Evolutionary conservation across 106 monocot genomes (phyloP).

Genomic region (Chionographis japonica): DNA sequence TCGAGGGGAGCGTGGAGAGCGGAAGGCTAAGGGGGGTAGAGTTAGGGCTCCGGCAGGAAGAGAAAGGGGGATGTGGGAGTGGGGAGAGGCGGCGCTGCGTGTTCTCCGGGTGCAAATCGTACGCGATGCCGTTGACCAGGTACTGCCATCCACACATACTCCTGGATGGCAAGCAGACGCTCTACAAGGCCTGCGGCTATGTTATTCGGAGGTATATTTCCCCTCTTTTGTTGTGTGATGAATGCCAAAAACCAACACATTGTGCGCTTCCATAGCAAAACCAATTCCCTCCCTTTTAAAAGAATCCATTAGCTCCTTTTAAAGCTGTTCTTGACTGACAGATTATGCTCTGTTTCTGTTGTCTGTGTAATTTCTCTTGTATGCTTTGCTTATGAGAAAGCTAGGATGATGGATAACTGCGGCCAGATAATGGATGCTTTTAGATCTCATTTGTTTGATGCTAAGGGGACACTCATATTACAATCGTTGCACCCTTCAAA

Average conservation of each 20-base stretch:
- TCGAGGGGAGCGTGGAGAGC: not conserved
- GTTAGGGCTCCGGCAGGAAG: constrained; percentile 1
- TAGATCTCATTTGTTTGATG: no score
- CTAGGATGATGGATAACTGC: no score
- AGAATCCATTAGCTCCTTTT: not conserved
- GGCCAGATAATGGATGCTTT: no score
- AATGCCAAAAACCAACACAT: no score
- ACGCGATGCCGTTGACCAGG: constrained; percentile 48
- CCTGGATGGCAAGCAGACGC: constrained; percentile 40
- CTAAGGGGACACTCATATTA: no score
- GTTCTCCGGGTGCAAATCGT: constrained; percentile 36
- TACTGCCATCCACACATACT: constrained; percentile 58
- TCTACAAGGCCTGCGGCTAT: constrained; percentile 49
- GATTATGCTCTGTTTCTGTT: no score
- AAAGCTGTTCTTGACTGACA: not conserved
- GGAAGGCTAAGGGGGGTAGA: not conserved
- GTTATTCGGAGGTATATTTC: constrained; percentile 40
- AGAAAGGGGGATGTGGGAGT: constrained; percentile 3
- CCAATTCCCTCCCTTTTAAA: no score
- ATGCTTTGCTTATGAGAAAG: no score
- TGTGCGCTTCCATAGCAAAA: no score
- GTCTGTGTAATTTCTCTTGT: no score
- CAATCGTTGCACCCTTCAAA: no score
- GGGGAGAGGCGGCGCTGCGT: constrained; percentile 37
- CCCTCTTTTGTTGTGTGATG: no score